phyloP scores from a whole-genome alignment of 164 flowering plant genomes.

The Magnolia sinica region DNA sequence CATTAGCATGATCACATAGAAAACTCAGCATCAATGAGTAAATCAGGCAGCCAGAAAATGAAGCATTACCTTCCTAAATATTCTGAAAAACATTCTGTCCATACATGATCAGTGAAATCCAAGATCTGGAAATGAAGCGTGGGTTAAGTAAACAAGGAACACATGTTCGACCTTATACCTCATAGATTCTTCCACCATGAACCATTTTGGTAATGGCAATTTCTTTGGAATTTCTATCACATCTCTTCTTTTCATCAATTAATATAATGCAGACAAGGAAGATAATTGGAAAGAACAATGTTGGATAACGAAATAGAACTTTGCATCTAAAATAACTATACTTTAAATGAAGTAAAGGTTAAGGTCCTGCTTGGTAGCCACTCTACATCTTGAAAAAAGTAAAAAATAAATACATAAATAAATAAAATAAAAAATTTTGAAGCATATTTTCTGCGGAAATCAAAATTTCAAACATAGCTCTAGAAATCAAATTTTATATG shows the following conservation, averaged over 20 bases:
- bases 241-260: not conserved
- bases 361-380: too few relatives aligned
- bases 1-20: not conserved
- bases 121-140: conserved; percentile 45
- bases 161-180: not conserved
- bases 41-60: not conserved
- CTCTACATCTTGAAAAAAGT: too few relatives aligned
- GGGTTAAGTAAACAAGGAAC: conserved; percentile 1
- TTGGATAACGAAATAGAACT: too few relatives aligned
- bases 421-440: too few relatives aligned
- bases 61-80: conserved; percentile 63
- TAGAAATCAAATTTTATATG: too few relatives aligned
- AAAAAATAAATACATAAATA: too few relatives aligned
- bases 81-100: conserved; percentile 93
- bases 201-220: not conserved
- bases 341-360: too few relatives aligned
- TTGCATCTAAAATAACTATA: too few relatives aligned
- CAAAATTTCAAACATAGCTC: too few relatives aligned
- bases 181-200: not conserved
- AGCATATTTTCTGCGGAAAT: too few relatives aligned
- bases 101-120: conserved; percentile 93
- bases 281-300: too few relatives aligned
- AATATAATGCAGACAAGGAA: too few relatives aligned
- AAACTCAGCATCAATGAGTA: not conserved
- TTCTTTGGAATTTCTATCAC: not conserved